Conservation (phyloP, 2,329 filamentous ascomycete species). For the Pyricularia sp. region DNA sequence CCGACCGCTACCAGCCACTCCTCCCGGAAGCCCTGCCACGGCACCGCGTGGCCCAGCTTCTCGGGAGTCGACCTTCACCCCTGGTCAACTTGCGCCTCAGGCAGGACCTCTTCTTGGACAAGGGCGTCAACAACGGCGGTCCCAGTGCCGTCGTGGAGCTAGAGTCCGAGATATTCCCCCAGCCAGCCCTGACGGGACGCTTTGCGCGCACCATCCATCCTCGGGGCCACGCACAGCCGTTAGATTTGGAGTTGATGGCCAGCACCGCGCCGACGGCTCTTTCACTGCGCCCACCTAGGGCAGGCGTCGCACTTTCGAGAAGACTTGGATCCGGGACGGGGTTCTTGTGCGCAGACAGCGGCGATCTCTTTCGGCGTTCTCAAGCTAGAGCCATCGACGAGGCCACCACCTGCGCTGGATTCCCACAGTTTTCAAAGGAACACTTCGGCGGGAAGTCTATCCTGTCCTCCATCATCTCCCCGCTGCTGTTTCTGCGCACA, state of each 20-base stretch:
- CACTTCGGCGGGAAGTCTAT: neutral
- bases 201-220: conserved; percentile 23
- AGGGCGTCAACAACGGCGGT: conserved; percentile 4
- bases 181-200: conserved; percentile 24
- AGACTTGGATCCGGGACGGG: conserved; percentile 22
- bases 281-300: conserved; percentile 14
- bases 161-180: conserved; percentile 29
- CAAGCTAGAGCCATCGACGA: neutral
- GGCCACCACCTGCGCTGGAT: conserved; percentile 5
- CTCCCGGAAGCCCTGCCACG: conserved; percentile 25
- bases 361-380: conserved; percentile 21
- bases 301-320: conserved; percentile 23
- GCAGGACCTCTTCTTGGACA: conserved; percentile 25
- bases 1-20: conserved; percentile 29
- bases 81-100: conserved; percentile 25
- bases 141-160: conserved; percentile 21
- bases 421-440: conserved; percentile 2
- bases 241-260: conserved; percentile 26
- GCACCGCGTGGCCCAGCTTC: conserved; percentile 25
- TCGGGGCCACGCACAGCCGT: conserved; percentile 15
- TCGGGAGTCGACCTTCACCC: conserved; percentile 27
- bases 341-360: conserved; percentile 31
- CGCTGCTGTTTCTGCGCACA: conserved; percentile 9
- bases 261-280: conserved; percentile 1
- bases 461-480: neutral